Base-by-base conservation (phyloP, 2,329 filamentous ascomycete species). In the Colletotrichum aenigma region DNA sequence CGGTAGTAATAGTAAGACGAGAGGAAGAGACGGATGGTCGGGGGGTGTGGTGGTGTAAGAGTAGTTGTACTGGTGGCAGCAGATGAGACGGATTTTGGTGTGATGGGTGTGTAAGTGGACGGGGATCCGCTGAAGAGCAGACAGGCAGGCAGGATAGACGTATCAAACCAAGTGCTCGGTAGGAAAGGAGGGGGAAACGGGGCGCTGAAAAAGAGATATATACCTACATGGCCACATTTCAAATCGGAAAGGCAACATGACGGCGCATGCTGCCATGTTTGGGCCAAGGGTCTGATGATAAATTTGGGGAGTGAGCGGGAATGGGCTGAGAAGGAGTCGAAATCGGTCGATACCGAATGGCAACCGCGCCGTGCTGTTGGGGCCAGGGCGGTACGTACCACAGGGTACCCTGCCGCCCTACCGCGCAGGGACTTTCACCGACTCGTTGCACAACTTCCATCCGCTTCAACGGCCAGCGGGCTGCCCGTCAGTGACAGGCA, bases 241-340 rank as follows among this genome's bases (percentile, higher is more conserved):
- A 77, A 77, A 77, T 76, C 26, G 52, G 56, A 62, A 73, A 66
- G 76, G 76, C 66, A 61, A 70, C 68, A 72, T 77, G 75, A 75
- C 75, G 75, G 75, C 66, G 75, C 26, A 77, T 58, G 71, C 70
- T 74, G 74, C 74, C 74, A 76, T 69, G 74, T 70, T 78, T 66
- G 75, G 75, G 72, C 75, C 71, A 77, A 78, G 75, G 60, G 81
- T 84, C 82, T 80, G 81, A 76, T 78, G 81, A 83, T 80, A 82
- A 82, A 80, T 80, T 81, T 80, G 81, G 80, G 80, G 80, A 79
- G 81, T 79, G 82, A 81, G 79, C 77, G 79, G 78, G 81, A 83
- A 82, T 83, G 82, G 82, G 78, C 82, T 83, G 82, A 83, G 80
- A 76, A 80, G 81, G 79, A 78, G 78, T 74, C 69, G 81, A 78